Evolutionary conservation across 1,139 yeast species (phyloP), one percentile per base, ranked within the genome.

Genomic region (Lodderomyces orthopsilosis): DNA sequence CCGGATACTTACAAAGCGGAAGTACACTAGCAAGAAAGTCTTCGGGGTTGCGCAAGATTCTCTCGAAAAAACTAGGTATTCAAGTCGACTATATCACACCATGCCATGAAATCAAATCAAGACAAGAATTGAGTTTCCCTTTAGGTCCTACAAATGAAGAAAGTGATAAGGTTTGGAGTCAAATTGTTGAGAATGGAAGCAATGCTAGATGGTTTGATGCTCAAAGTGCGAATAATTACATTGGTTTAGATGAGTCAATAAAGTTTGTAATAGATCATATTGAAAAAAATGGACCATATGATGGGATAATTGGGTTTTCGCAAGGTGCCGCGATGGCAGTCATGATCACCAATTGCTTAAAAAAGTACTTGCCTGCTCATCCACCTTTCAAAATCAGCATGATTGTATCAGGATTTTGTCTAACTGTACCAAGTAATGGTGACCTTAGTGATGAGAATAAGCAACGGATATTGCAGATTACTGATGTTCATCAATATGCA

Each of bases 241-340:
- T 54, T 6, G 75, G 74, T 3, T 60, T 68, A 35, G 61, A 63
- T 2, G 59, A 58, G 13, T 52, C 71, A 0, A 46, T 68, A 13
- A 42, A 57, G 4, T 70, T 75, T n/a, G 74, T 91, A 19, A 66
- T 72, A 22, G 62, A 70, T 1, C 73, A 83, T 45, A 81, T 88
- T 51, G 68, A 72, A 38, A 66, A 71, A 47, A 73, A 89, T 50
- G 98, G 98, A 0, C 98, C 98, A 0, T 90, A 84, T 57, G 84
- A 82, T 44, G 98, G 97, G 2, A 72, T 91, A 23, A 66, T 93
- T 44, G 98, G 97, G 2, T 93, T 91, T 59, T 84, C 94, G 15
- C 98, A 93, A 62, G 98, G 98, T 50, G 94, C 96, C 1, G 95
- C 95, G 3, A 67, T 93, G 59, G 79, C 94, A 1, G 80, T 82